Evolutionary conservation across 371 early-diverging fungal species (phyloP), one percentile per base, ranked within the genome.

Genomic region (Mucor circinelloides): DNA sequence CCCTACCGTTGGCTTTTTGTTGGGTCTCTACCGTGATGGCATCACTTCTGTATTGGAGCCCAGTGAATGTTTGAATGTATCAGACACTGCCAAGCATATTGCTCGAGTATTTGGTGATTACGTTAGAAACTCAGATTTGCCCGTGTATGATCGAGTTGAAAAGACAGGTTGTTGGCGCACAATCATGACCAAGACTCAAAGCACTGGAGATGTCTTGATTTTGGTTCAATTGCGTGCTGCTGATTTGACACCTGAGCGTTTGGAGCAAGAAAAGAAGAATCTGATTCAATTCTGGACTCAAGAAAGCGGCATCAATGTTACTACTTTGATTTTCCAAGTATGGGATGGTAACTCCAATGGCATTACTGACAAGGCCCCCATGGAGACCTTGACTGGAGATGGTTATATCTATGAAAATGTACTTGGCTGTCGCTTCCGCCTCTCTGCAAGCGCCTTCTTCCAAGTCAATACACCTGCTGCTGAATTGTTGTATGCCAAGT

Each of bases 391-490:
- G 34, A 62, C 65, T 27, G 93, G 93, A 3, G 66, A 77, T 25
- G 84, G 85, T 2, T 71, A 71, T 34, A 76, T 90, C 2, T 71
- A 85, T 64, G 92, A 93, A 69, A 77, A 85, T 4, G 40, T 91
- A 7, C 75, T 90, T 44, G 85, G 82, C 23, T 70, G 61, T 21
- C 80, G 78, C 23, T 94, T 93, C 72, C 80, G 85, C 25, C 84
- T 93, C 12, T 91, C 92, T 3, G 87, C 87, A 8, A 75, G 70
- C 25, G 80, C 94, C 0, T 93, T 94, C 69, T 94, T 93, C 81
- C 93, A 93, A 77, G 80, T 91, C 58, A 94, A 93, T 70, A 86
- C 90, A 17, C 66, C 70, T 9, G 91, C 89, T n/a, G 84, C 92
- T 23, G 89, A 92, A 67, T 32, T 83, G 3, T 68, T 93, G 44